A percentile compares a stretch with the other conserved stretches of the same genome.
Evolutionary conservation across 2,329 filamentous ascomycete species (phyloP).

Genomic region (Aspergillus alliaceus): DNA sequence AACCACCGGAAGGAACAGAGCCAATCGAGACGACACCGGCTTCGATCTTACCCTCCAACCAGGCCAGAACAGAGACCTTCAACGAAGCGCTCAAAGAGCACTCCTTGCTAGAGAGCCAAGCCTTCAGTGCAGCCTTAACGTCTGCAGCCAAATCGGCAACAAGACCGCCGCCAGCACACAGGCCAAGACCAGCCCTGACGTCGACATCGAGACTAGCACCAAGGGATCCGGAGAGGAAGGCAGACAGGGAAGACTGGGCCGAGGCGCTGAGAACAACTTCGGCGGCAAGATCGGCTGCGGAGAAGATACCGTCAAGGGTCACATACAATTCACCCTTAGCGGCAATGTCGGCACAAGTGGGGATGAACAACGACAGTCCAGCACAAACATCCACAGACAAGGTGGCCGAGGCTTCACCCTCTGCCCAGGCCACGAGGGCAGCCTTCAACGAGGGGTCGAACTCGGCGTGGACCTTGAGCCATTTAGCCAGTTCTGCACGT

Average conservation of each 20-base stretch:
- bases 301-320: constrained; percentile 37
- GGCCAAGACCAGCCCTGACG: constrained; percentile 33
- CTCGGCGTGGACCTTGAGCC: constrained; percentile 26
- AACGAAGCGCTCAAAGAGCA: constrained; percentile 31
- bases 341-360: constrained; percentile 32
- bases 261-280: constrained; percentile 32
- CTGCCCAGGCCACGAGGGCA: constrained; percentile 33
- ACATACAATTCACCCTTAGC: constrained; percentile 38
- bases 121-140: constrained; percentile 31
- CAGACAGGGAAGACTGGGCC: constrained; percentile 28
- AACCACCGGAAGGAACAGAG: constrained; percentile 26
- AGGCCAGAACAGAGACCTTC: constrained; percentile 31
- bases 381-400: constrained; percentile 29
- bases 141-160: constrained; percentile 29
- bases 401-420: constrained; percentile 24
- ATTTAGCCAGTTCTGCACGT: constrained; percentile 29
- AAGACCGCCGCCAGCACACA: constrained; percentile 36
- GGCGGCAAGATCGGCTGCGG: constrained; percentile 24
- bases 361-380: constrained; percentile 35
- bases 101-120: constrained; percentile 27
- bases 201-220: constrained; percentile 23
- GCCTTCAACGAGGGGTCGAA: constrained; percentile 30
- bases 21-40: constrained; percentile 30
- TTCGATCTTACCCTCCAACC: constrained; percentile 31
- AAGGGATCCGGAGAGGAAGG: constrained; percentile 27